These are phyloP conservation scores for Agrocybe praecox DNA, from an alignment of 768 basidiomycete genomes.

Conservation along the genomic window DNA sequence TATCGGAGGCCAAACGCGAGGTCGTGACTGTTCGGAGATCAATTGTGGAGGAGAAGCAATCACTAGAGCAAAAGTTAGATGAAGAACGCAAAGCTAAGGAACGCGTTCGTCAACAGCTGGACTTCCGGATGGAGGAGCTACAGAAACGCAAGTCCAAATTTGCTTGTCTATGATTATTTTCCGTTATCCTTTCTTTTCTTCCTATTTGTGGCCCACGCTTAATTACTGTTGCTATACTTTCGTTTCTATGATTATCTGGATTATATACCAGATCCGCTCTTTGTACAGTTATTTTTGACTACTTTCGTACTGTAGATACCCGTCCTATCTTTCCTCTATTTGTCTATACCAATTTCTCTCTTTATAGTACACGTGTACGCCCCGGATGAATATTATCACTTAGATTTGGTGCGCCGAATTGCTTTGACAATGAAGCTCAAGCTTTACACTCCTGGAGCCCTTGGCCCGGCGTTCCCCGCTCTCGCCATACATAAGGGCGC, in stretches of 20 bases:
- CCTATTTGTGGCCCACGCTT: slow-evolving; percentile 7
- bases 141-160: slow-evolving; percentile 90
- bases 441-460: background rate
- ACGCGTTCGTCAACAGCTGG: slow-evolving; percentile 83
- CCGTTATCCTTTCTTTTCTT: slow-evolving; percentile 10
- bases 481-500: background rate
- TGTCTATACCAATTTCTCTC: slow-evolving; percentile 16
- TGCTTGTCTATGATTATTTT: slow-evolving; percentile 68
- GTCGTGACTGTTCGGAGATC: slow-evolving; percentile 76
- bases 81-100: slow-evolving; percentile 91
- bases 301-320: slow-evolving; percentile 47
- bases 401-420: background rate
- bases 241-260: slow-evolving; percentile 29
- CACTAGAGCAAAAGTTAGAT: slow-evolving; percentile 78
- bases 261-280: slow-evolving; percentile 38
- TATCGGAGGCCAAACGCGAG: slow-evolving; percentile 79
- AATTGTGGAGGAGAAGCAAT: slow-evolving; percentile 87
- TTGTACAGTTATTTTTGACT: slow-evolving; percentile 36
- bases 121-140: slow-evolving; percentile 86
- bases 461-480: background rate
- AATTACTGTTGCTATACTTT: slow-evolving; percentile 23
- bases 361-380: slow-evolving; percentile 11
- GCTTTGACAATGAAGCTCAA: background rate
- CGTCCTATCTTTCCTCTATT: slow-evolving; percentile 27
- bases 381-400: slow-evolving; percentile 1